Conservation (phyloP, 1,284 basidiomycete genomes). For the Vanrija pseudolonga region DNA sequence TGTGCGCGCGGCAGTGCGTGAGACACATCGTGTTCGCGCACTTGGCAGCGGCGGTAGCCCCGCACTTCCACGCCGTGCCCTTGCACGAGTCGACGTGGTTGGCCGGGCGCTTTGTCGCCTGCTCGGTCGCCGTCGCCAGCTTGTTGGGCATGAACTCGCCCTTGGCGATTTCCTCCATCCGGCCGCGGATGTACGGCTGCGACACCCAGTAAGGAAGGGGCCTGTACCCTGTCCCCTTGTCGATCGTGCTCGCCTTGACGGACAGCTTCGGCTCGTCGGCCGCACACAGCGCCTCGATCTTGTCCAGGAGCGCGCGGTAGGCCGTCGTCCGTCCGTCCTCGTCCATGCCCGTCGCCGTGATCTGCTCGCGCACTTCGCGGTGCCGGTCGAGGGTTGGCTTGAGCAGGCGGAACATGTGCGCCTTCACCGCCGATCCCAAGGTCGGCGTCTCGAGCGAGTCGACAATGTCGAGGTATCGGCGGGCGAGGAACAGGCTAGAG, state of each 20-base stretch:
- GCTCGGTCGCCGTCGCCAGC: no score
- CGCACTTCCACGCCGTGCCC: conserved; percentile 5
- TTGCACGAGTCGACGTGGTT: conserved; percentile 3
- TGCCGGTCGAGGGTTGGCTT: conserved; percentile 69
- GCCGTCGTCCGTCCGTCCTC: conserved; percentile 36
- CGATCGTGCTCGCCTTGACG: conserved; percentile 31
- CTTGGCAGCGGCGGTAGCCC: conserved; percentile 27
- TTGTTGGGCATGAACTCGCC: neutral
- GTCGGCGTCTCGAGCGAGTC: conserved; percentile 68
- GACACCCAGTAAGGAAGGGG: conserved; percentile 76
- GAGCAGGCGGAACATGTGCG: conserved; percentile 89
- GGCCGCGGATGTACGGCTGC: conserved; percentile 72
- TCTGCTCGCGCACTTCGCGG: conserved; percentile 65
- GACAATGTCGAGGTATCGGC: conserved; percentile 85
- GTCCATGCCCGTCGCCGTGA: conserved; percentile 35
- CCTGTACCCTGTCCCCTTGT: conserved; percentile 46
- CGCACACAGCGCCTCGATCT: conserved; percentile 65
- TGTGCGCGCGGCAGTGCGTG: conserved; percentile 42
- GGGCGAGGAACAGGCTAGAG: conserved; percentile 63
- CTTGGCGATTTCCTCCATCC: conserved; percentile 3
- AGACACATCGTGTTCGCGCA: conserved; percentile 45
- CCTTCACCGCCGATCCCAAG: conserved; percentile 71
- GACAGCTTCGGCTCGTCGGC: conserved; percentile 51
- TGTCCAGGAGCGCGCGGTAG: conserved; percentile 58
- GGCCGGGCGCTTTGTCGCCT: no score